Percentiles rank a stretch among this genome's conserved stretches.
Evolutionary conservation across 73 alveolate species (phyloP).

Genomic region (Tetrahymena elliotti): DNA sequence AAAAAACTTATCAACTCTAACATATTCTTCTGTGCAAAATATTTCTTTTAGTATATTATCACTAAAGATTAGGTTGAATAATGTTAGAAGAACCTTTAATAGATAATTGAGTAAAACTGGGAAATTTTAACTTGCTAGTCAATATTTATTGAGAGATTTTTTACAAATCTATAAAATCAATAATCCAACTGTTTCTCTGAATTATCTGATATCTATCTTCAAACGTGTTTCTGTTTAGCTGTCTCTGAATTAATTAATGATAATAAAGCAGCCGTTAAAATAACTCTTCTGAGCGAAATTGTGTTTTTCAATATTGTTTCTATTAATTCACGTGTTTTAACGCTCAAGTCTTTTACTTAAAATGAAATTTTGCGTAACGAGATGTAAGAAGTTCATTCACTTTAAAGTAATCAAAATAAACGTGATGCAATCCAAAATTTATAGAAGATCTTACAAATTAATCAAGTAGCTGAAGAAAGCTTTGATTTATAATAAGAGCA

Average conservation of each 20-base stretch:
- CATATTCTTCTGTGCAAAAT: neutral
- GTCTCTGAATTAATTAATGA: neutral
- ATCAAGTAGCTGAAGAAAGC: no score
- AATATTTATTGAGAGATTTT: neutral
- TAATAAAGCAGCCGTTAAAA: neutral
- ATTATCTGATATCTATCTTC: neutral
- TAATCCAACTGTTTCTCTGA: neutral
- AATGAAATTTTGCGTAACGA: neutral
- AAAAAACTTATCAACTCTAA: neutral
- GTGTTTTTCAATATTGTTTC: neutral
- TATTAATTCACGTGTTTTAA: neutral
- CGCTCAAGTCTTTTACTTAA: neutral
- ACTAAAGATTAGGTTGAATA: neutral
- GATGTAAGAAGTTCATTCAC: neutral
- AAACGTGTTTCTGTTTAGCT: neutral
- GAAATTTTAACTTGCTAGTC: neutral
- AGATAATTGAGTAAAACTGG: neutral
- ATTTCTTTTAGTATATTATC: neutral
- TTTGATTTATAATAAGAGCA: no score
- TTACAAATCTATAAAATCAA: neutral
- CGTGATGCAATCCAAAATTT: no score
- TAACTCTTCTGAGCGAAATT: neutral
- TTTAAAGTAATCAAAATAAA: no score
- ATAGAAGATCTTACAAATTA: no score
- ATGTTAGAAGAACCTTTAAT: neutral